A percentile compares a stretch with the other conserved stretches of the same genome.
Conservation (phyloP, 2,329 filamentous ascomycete genomes). For the Fusarium devonianum region DNA sequence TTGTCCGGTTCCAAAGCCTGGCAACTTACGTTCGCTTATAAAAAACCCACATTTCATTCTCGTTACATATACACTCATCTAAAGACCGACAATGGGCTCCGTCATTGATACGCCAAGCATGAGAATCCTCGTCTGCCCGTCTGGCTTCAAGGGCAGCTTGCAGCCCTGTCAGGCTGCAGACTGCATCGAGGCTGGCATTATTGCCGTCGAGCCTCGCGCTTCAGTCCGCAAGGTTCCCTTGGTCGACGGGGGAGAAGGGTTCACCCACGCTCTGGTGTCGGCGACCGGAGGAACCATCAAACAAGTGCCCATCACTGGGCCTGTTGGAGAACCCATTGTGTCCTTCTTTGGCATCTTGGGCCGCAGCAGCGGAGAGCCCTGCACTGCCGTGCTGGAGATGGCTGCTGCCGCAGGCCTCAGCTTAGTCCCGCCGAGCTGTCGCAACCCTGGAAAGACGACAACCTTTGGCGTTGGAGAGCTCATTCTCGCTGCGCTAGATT, state of each 20-base stretch:
- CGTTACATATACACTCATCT: neutral
- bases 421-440: slow-evolving; percentile 52
- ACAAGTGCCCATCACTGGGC: slow-evolving; percentile 51
- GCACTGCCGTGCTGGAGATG: slow-evolving; percentile 60
- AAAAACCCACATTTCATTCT: neutral
- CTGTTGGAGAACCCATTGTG: slow-evolving; percentile 49
- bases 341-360: slow-evolving; percentile 57
- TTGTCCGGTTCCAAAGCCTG: neutral
- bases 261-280: slow-evolving; percentile 54
- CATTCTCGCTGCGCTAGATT: slow-evolving; percentile 54
- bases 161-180: slow-evolving; percentile 56
- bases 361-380: slow-evolving; percentile 27
- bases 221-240: slow-evolving; percentile 57
- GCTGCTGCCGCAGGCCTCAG: slow-evolving; percentile 60
- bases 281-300: slow-evolving; percentile 52
- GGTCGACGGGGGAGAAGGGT: slow-evolving; percentile 62
- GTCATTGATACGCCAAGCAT: slow-evolving; percentile 21
- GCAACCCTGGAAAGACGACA: slow-evolving; percentile 57
- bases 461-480: slow-evolving; percentile 61
- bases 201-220: slow-evolving; percentile 52
- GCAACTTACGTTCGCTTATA: slow-evolving; percentile 13
- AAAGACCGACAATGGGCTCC: slow-evolving; percentile 2
- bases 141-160: slow-evolving; percentile 62
- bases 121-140: slow-evolving; percentile 57
- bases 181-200: slow-evolving; percentile 58